Conservation (phyloP, 2,329 filamentous ascomycete species). For the Hymenoscyphus occultus region DNA sequence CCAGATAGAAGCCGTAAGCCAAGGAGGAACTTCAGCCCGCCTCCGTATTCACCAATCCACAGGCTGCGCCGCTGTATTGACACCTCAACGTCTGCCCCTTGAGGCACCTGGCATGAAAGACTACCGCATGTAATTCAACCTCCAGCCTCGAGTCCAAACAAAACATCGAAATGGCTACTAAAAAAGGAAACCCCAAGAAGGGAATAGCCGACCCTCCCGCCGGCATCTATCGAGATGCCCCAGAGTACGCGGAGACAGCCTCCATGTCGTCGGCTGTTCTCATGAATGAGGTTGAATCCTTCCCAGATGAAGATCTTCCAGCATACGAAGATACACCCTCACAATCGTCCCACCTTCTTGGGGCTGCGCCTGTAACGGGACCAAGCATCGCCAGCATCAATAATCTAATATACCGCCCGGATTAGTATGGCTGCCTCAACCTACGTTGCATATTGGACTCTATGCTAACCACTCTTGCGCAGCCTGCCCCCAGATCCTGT, state of each 20-base stretch:
- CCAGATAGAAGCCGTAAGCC: neutral
- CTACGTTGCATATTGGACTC: neutral
- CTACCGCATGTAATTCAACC: neutral
- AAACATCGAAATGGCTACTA: neutral
- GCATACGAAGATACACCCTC: conserved; percentile 16
- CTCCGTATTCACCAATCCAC: neutral
- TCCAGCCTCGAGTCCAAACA: neutral
- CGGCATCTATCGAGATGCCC: conserved; percentile 24
- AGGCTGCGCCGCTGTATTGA: neutral
- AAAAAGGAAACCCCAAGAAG: neutral
- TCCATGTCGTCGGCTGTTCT: conserved; percentile 28
- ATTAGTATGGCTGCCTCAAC: conserved; percentile 2
- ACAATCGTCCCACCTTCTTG: neutral
- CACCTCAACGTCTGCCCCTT: neutral
- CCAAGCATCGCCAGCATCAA: neutral
- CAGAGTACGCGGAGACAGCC: conserved; percentile 25
- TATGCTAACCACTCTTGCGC: neutral
- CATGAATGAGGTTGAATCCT: conserved; percentile 24
- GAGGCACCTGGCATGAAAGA: neutral
- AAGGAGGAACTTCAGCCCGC: neutral
- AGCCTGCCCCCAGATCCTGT: conserved; percentile 21
- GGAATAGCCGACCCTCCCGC: conserved; percentile 17
- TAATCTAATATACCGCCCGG: neutral
- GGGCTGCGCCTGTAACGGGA: neutral
- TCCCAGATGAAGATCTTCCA: conserved; percentile 21